Evolutionary conservation across 2,329 filamentous ascomycete species (phyloP).

Genomic region (Calonectria ilicicola): DNA sequence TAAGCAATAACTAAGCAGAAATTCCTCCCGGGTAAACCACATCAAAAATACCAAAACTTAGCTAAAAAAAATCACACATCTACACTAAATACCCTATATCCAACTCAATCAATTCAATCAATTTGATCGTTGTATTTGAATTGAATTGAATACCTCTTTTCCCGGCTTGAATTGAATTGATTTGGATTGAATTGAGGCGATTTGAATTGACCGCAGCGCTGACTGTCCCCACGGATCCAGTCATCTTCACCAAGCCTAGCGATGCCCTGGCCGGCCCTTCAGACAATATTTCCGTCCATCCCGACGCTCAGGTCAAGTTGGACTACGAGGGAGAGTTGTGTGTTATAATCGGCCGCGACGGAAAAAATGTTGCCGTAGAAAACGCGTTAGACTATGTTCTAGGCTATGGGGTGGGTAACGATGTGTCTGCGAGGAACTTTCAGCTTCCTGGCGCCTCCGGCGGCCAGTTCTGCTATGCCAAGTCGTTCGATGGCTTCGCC

Average conservation of each 20-base stretch:
- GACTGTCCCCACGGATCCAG: neutral
- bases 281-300: neutral
- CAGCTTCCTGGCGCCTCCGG: neutral
- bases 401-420: neutral
- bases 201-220: no score
- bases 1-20: no score
- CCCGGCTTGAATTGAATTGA: no score
- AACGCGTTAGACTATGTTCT: neutral
- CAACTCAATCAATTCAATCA: no score
- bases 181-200: no score
- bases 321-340: neutral
- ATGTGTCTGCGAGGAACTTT: neutral
- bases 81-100: no score
- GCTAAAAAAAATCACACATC: no score
- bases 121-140: no score
- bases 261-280: neutral
- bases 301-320: neutral
- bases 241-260: neutral
- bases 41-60: no score
- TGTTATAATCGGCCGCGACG: neutral
- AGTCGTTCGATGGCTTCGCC: conserved; percentile 9
- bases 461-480: neutral
- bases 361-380: neutral
- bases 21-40: no score
- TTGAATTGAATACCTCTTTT: no score